Conservation (phyloP, 83 land plant species). For the Larix sibirica region DNA sequence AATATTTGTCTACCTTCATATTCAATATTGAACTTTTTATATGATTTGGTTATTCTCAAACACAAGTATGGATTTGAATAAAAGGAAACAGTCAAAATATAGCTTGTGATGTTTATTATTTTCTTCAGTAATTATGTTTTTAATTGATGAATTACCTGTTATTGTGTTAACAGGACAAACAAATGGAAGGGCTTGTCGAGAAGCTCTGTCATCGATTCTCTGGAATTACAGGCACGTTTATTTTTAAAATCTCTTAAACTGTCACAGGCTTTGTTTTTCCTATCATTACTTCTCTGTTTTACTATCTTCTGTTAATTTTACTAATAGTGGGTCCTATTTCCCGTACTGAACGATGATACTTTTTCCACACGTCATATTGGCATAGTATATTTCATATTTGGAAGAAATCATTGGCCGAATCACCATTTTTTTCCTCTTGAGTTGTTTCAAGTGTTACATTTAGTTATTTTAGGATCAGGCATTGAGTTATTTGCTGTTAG, state of each 20-base stretch:
- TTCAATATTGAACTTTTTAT: background rate
- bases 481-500: constrained; percentile 1
- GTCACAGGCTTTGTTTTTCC: background rate
- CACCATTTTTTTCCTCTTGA: background rate
- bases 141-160: background rate
- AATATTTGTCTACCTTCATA: background rate
- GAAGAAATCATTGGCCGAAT: background rate
- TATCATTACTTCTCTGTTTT: background rate
- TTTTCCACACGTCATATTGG: background rate
- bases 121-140: background rate
- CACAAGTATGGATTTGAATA: background rate
- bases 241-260: background rate
- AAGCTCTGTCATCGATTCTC: constrained; percentile 92
- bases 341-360: background rate
- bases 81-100: background rate
- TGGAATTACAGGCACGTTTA: constrained; percentile 70
- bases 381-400: background rate
- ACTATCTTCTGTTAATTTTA: background rate
- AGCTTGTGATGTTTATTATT: background rate
- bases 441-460: background rate
- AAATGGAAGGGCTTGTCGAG: constrained; percentile 96
- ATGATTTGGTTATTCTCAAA: background rate
- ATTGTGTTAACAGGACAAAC: constrained; percentile 70
- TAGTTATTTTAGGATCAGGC: background rate
- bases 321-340: background rate